Base-by-base conservation (phyloP, 2,329 filamentous ascomycete species). In the Sporothrix brasiliensis region DNA sequence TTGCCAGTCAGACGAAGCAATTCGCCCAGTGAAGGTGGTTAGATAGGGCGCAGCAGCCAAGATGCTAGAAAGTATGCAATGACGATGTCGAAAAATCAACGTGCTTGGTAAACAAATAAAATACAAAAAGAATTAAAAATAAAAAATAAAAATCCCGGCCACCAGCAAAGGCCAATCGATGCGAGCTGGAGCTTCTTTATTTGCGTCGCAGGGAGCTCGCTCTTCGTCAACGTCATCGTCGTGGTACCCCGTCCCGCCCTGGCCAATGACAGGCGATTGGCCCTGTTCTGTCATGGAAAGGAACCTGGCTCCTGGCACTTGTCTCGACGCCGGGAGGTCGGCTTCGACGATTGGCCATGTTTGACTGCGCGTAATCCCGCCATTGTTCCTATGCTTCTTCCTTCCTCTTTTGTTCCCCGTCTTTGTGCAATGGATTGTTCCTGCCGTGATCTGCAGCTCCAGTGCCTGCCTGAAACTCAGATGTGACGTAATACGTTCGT, bases 401-500 rank as follows among this genome's bases (percentile, higher is more conserved):
- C 34, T 54, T 39, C 2, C 10, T 5, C 11, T 21, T 10, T 34
- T 13, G 13, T 39, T 14, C 49, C 16, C 30, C 16, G 14, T 39
- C 27, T 50, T 50, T 30, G 21, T 50, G 44, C 50, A 14, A n/a
- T 66, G 14, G 27, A 6, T 27, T 27, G 66, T 24, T 68, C 39
- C 52, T 69, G 68, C 56, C 47, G 30, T 27, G 67, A 69, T 61
- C 67, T 47, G 54, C 54, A 61, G 21, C n/a, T 16, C 41, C 3
- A n/a, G 56, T 39, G 34, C 52, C 41, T 56, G 66, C 66, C 39
- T 68, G 52, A 56, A 34, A 56, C 53, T 44, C 21, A 39, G 47
- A 4, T 58, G 68, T 69, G 68, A 69, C 68, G 68, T 69, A 69
- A 69, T 69, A 44, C 21, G 41, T 10, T 27, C 21, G 6, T 13